phyloP scores from a whole-genome alignment of 108 stramenopile genomes.

The Fistulifera pelliculosa region DNA sequence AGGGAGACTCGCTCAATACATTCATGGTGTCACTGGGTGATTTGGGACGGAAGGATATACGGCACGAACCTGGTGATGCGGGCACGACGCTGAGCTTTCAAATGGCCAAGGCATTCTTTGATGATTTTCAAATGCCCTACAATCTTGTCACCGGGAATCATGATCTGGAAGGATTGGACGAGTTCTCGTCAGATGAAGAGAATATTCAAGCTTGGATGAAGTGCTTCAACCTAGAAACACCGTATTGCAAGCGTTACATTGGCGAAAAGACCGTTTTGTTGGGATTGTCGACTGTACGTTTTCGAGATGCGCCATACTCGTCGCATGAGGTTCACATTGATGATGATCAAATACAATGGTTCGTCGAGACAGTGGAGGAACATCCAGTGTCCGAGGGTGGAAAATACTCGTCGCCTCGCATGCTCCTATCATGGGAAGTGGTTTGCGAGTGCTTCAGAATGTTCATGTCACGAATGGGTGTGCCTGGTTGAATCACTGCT shows the following conservation, averaged over 20 bases:
- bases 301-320: slow-evolving; percentile 81
- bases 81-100: slow-evolving; percentile 33
- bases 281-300: slow-evolving; percentile 73
- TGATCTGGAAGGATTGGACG: slow-evolving; percentile 91
- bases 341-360: slow-evolving; percentile 85
- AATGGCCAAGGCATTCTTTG: slow-evolving; percentile 24
- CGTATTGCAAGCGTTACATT: slow-evolving; percentile 69
- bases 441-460: slow-evolving; percentile 84
- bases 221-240: slow-evolving; percentile 54
- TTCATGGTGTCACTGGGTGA: slow-evolving; percentile 39
- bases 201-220: slow-evolving; percentile 68
- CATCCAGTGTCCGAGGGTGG: slow-evolving; percentile 86
- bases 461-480: slow-evolving; percentile 86
- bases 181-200: slow-evolving; percentile 81
- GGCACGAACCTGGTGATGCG: slow-evolving; percentile 11
- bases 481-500: slow-evolving; percentile 77
- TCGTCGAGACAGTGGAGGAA: slow-evolving; percentile 51
- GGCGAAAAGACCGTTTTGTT: slow-evolving; percentile 86
- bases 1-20: not conserved
- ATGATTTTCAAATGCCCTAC: slow-evolving; percentile 29
- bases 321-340: slow-evolving; percentile 92
- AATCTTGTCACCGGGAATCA: slow-evolving; percentile 36
- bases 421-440: slow-evolving; percentile 86
- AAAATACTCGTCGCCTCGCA: slow-evolving; percentile 89
- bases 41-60: slow-evolving; percentile 27